Conservation (phyloP, 805 yeast species). For the Komagataella kurtzmanii region DNA sequence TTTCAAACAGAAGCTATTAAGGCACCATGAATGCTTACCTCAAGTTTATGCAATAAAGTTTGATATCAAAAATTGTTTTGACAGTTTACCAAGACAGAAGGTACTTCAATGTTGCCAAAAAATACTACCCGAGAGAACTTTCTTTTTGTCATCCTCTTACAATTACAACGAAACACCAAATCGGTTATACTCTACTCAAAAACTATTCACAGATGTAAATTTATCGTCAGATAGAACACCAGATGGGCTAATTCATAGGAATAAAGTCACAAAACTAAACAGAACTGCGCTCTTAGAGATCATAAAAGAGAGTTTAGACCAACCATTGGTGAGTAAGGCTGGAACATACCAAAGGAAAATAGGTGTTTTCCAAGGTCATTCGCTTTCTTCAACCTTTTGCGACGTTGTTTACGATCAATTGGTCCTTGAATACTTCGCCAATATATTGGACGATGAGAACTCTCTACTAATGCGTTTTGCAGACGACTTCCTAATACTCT, state of each 20-base stretch:
- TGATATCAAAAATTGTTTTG: conserved; percentile 71
- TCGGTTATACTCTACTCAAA: not conserved
- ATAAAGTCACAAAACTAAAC: conserved; percentile 20
- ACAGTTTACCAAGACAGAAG: conserved; percentile 41
- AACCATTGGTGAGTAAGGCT: conserved; percentile 26
- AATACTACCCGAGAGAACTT: not conserved
- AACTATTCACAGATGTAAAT: not conserved
- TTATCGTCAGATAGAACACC: conserved; percentile 3
- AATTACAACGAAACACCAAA: not conserved
- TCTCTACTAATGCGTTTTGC: conserved; percentile 49
- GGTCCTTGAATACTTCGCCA: conserved; percentile 23
- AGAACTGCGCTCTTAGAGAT: conserved; percentile 30
- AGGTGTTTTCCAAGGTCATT: conserved; percentile 83
- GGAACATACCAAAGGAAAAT: conserved; percentile 30
- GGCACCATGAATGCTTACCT: conserved; percentile 15
- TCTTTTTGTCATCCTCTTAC: not conserved
- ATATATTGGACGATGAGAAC: conserved; percentile 8
- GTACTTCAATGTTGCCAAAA: conserved; percentile 8
- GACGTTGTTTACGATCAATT: conserved; percentile 59
- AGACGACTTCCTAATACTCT: conserved; percentile 74
- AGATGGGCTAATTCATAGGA: conserved; percentile 17
- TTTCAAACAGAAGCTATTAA: conserved; percentile 20
- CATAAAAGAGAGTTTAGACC: conserved; percentile 39
- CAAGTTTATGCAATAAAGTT: conserved; percentile 44
- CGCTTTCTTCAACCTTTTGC: conserved; percentile 62